Evolutionary conservation across 768 basidiomycete genomes (phyloP), one percentile per base, ranked within the genome.

Genomic region (Nidularia sp.): DNA sequence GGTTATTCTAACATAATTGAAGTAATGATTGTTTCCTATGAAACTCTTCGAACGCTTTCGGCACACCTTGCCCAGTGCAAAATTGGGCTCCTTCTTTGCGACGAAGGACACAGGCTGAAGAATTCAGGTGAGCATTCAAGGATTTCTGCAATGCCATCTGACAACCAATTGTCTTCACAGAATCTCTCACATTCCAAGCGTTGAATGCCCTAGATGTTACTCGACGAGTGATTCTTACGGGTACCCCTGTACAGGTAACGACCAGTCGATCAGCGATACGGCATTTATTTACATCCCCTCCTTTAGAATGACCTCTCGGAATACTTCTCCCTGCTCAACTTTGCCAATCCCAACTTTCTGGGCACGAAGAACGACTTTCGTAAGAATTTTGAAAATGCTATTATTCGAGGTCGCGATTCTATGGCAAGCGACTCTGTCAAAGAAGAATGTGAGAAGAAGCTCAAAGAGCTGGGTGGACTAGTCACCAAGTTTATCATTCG

Each of bases 11-110:
- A 35, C 12, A 34, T 42, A 45, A 44, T 44, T 10, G 6, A 55
- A 95, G 96, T 98, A 44, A 93, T 99, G 90, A 98, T 99, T 57
- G 94, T 97, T 4, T 98, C 97, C 0, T 99, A 99, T 58, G 96
- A 99, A 66, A 96, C 93, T 0, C 78, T 99, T 48, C 84, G 96
- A 15, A 87, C 87, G 3, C 73, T 98, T 9, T 79, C 85, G 6
- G 83, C 69, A 0, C 83, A 95, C 61, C 76, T 98, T 8, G 84
- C 85, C 3, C 81, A 79, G 52, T 92, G 90, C 56, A 84, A 76
- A 48, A 90, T 99, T 45, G 97, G 97, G 2, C 70, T 99, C 12
- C 70, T 99, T n/a, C 81, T 99, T 32, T 96, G 93, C 55, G 96
- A 99, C 61, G 96, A 99, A 72, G 96, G 96, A 3, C 96, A 99